phyloP scores from a whole-genome alignment of 2,329 filamentous ascomycete genomes.

The Monilinia fructigena region DNA sequence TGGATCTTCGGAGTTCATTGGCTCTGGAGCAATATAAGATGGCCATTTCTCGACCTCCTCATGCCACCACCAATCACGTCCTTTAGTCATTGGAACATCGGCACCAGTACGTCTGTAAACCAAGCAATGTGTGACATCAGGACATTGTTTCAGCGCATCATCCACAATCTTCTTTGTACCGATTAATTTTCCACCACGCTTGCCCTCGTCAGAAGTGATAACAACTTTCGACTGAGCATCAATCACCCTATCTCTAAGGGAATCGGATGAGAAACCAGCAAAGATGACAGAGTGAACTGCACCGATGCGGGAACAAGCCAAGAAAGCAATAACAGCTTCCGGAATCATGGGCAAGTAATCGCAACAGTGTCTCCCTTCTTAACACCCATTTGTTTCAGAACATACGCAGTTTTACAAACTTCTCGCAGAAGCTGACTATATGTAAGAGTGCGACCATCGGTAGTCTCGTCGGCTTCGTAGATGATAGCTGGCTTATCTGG shows the following conservation, averaged over 20 bases:
- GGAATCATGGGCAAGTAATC: constrained; percentile 99
- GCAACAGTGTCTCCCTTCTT: constrained; percentile 96
- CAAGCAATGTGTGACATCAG: constrained; percentile 77
- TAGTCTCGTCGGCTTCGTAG: constrained; percentile 93
- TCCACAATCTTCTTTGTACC: constrained; percentile 99
- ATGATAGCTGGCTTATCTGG: constrained; percentile 94
- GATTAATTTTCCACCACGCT: constrained; percentile 95
- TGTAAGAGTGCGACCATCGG: constrained; percentile 83
- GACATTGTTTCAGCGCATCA: constrained; percentile 94
- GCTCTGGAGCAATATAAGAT: constrained; percentile 82
- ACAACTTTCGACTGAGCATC: constrained; percentile 90
- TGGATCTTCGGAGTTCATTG: constrained; percentile 90
- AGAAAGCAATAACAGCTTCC: constrained; percentile 85
- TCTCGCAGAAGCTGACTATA: constrained; percentile 91
- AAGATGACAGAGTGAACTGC: constrained; percentile 98
- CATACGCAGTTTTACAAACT: constrained; percentile 83
- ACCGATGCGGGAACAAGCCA: constrained; percentile 89
- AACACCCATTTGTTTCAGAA: constrained; percentile 92
- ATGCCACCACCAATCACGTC: constrained; percentile 96
- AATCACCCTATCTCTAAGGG: constrained; percentile 88
- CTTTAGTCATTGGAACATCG: constrained; percentile 85
- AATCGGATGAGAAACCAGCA: constrained; percentile 95
- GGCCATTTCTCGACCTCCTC: constrained; percentile 98
- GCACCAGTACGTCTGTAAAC: constrained; percentile 95
- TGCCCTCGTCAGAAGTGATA: constrained; percentile 96